Percentiles rank a stretch among this genome's conserved stretches.
phyloP scores from a whole-genome alignment of 495 filamentous ascomycete genomes.

The Sabuloglossum arenarium region DNA sequence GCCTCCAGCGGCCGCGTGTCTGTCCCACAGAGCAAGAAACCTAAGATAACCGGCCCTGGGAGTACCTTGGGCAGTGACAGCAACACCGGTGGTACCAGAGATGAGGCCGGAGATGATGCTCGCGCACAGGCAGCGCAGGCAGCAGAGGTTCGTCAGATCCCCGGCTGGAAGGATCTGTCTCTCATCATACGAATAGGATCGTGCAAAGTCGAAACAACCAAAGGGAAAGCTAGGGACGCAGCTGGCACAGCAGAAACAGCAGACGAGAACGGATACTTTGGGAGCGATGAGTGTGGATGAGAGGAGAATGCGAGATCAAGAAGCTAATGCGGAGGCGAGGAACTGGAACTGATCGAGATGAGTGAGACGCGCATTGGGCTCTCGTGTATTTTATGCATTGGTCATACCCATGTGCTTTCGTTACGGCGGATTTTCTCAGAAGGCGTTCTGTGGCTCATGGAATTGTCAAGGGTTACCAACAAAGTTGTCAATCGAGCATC shows the following conservation, averaged over 20 bases:
- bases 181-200: neutral
- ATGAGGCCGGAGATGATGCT: conserved; percentile 18
- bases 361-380: neutral
- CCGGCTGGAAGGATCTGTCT: neutral
- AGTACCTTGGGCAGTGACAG: conserved; percentile 28
- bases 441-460: neutral
- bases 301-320: conserved; percentile 33
- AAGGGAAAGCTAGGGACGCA: conserved; percentile 19
- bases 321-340: conserved; percentile 27
- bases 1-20: conserved; percentile 17
- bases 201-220: conserved; percentile 3
- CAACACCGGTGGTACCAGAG: neutral
- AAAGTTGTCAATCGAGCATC: neutral
- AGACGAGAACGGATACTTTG: conserved; percentile 38
- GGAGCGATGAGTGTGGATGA: conserved; percentile 33
- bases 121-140: conserved; percentile 41
- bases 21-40: conserved; percentile 20
- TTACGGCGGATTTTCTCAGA: neutral
- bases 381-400: too few relatives aligned
- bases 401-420: neutral
- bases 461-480: neutral
- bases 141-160: conserved; percentile 34
- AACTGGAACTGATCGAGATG: conserved; percentile 25
- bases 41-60: conserved; percentile 26
- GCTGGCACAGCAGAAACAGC: conserved; percentile 41